Conservation (phyloP, 1,139 yeast species). For the Kodamaea suecica region DNA sequence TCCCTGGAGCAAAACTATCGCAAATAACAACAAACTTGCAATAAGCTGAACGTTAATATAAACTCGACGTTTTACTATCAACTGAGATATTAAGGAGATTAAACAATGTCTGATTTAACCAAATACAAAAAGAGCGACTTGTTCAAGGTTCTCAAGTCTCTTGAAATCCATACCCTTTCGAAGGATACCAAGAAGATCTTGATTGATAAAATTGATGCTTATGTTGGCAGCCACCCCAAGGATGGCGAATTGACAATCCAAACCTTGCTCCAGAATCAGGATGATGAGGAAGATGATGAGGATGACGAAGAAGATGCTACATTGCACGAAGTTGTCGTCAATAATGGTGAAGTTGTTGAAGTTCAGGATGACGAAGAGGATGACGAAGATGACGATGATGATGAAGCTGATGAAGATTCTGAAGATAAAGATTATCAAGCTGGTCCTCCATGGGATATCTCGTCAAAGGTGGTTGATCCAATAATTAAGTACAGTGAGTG, state of each 20-base stretch:
- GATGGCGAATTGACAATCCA: slow-evolving; percentile 31
- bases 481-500: slow-evolving; percentile 32
- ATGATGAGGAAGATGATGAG: slow-evolving; percentile 20
- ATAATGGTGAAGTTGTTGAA: background rate
- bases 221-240: slow-evolving; percentile 34
- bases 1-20: too few relatives aligned
- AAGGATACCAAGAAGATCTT: slow-evolving; percentile 46
- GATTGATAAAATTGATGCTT: slow-evolving; percentile 40
- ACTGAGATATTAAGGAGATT: background rate
- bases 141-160: slow-evolving; percentile 32
- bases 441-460: slow-evolving; percentile 44
- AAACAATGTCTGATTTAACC: slow-evolving; percentile 27
- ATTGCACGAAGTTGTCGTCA: slow-evolving; percentile 10
- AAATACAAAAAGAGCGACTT: slow-evolving; percentile 40
- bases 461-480: slow-evolving; percentile 40
- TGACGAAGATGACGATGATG: slow-evolving; percentile 14
- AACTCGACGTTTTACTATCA: too few relatives aligned
- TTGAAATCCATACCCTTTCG: slow-evolving; percentile 32
- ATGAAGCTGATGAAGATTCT: slow-evolving; percentile 23
- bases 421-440: slow-evolving; percentile 24
- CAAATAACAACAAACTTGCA: too few relatives aligned
- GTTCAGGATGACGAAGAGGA: slow-evolving; percentile 21
- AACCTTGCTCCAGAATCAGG: slow-evolving; percentile 14
- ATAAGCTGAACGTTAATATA: too few relatives aligned
- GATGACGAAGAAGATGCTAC: slow-evolving; percentile 22